A percentile compares a stretch with the other conserved stretches of the same genome.
phyloP scores from a whole-genome alignment of 345 rosid species.

The Brassica napus region DNA sequence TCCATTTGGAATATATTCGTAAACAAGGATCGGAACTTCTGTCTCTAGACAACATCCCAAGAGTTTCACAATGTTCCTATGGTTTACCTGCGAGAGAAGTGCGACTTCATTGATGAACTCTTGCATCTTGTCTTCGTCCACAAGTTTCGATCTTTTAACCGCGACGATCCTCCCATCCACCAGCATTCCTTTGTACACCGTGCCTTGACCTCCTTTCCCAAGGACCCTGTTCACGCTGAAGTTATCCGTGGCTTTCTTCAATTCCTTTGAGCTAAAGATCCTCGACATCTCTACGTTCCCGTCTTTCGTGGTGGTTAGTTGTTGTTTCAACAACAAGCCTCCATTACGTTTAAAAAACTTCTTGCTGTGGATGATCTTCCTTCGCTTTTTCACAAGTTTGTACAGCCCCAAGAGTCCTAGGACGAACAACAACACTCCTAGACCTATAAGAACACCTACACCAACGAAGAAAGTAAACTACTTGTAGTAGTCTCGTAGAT shows the following conservation, averaged over 20 bases:
- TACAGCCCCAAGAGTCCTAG: not conserved
- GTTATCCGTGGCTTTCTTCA: slow-evolving; percentile 31
- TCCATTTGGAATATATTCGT: slow-evolving; percentile 34
- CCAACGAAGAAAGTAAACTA: not conserved
- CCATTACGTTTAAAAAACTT: slow-evolving; percentile 35
- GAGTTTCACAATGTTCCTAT: slow-evolving; percentile 31
- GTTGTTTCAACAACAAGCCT: slow-evolving; percentile 26
- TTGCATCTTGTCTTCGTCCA: slow-evolving; percentile 23
- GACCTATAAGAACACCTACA: slow-evolving; percentile 23
- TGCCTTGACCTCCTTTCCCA: slow-evolving; percentile 39
- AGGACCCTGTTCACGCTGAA: slow-evolving; percentile 12
- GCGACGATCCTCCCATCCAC: slow-evolving; percentile 20
- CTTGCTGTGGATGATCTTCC: not conserved
- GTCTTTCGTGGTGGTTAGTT: not conserved
- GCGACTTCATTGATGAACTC: slow-evolving; percentile 27
- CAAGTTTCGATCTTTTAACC: slow-evolving; percentile 27
- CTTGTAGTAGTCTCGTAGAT: not conserved
- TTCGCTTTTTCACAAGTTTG: slow-evolving; percentile 8
- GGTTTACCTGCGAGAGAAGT: slow-evolving; percentile 33
- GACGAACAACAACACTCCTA: slow-evolving; percentile 15
- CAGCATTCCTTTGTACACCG: slow-evolving; percentile 37
- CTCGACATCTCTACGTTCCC: slow-evolving; percentile 8
- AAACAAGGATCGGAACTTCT: slow-evolving; percentile 33
- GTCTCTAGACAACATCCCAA: slow-evolving; percentile 34
- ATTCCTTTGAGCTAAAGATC: slow-evolving; percentile 19